Evolutionary conservation across 805 yeast genomes (phyloP), one percentile per base, ranked within the genome.

Genomic region (Nematodospora valgi): DNA sequence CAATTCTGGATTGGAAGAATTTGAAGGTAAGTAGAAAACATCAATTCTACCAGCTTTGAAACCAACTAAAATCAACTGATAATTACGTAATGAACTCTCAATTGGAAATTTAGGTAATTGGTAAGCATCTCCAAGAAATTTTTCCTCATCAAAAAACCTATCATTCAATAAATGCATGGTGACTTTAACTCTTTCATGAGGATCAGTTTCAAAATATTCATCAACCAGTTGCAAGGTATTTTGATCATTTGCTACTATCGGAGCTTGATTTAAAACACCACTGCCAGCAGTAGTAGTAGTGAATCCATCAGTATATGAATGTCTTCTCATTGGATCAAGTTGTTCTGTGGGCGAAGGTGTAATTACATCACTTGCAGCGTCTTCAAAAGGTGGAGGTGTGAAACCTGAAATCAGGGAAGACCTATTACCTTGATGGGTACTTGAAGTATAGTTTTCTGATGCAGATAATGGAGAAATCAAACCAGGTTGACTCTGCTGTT

Each of bases 41-140:
- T 87, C 96, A 37, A 81, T 61, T 27, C 96, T 68, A 6, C 87
- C 86, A 19, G 82, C 78, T 55, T 88, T 87, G 63, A 87, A 87
- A 37, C 80, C 79, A 27, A 86, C 84, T 29, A 82, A 59, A 23
- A 78, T 74, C 37, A 85, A 65, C 53, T 62, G 54, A 49, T 47
- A 51, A 41, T 52, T 51, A 22, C 59, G 31, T 49, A 68, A 38
- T 39, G 69, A 47, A 40, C 59, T 35, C 59, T 73, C 59, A 38
- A 55, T 45, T 21, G 68, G 59, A 48, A 59, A 54, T 39, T 58
- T 51, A 19, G 68, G 67, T 31, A 63, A 51, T 45, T 58, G 70
- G 41, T 51, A 53, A 30, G 51, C 44, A 25, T 60, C 62, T 17
- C 49, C 36, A 30, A 59, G 46, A 42, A 45, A 55, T 37, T 48